Percentiles rank a stretch among this genome's conserved stretches.
Conservation (phyloP, 495 filamentous ascomycete species). For the Sporormia fimetaria region DNA sequence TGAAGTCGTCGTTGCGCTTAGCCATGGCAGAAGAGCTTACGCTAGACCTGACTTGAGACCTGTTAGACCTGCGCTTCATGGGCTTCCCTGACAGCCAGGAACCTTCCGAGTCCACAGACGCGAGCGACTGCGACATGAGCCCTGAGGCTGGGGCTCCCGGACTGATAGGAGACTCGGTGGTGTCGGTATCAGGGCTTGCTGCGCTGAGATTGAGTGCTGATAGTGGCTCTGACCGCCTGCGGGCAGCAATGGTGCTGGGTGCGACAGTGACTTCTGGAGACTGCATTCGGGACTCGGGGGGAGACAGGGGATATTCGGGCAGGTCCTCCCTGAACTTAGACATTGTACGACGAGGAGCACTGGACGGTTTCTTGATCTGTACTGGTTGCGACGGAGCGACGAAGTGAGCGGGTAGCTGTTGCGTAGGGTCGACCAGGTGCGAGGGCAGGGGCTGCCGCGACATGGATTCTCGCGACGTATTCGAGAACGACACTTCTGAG, state of each 20-base stretch:
- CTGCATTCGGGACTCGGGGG: conserved; percentile 67
- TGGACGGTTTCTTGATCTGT: conserved; percentile 31
- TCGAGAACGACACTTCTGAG: conserved; percentile 52
- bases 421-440: conserved; percentile 32
- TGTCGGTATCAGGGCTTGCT: conserved; percentile 1
- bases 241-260: conserved; percentile 12
- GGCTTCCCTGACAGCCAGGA: conserved; percentile 80
- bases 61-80: conserved; percentile 42
- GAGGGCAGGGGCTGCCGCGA: conserved; percentile 40
- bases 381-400: conserved; percentile 29
- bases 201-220: conserved; percentile 6
- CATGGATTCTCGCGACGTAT: conserved; percentile 76
- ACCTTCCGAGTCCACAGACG: conserved; percentile 80
- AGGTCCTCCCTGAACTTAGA: conserved; percentile 92
- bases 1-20: conserved; percentile 32
- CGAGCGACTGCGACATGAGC: conserved; percentile 59
- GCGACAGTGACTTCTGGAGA: conserved; percentile 45
- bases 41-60: conserved; percentile 24
- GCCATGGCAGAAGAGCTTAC: conserved; percentile 11
- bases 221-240: conserved; percentile 13
- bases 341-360: conserved; percentile 60
- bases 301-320: conserved; percentile 70
- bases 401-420: conserved; percentile 38
- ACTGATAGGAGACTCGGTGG: conserved; percentile 30
- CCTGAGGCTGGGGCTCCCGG: conserved; percentile 27